Evolutionary conservation across 176 grass and related monocot species (phyloP), one percentile per base, ranked within the genome.

Genomic region (Cenchrus fungigraminus): DNA sequence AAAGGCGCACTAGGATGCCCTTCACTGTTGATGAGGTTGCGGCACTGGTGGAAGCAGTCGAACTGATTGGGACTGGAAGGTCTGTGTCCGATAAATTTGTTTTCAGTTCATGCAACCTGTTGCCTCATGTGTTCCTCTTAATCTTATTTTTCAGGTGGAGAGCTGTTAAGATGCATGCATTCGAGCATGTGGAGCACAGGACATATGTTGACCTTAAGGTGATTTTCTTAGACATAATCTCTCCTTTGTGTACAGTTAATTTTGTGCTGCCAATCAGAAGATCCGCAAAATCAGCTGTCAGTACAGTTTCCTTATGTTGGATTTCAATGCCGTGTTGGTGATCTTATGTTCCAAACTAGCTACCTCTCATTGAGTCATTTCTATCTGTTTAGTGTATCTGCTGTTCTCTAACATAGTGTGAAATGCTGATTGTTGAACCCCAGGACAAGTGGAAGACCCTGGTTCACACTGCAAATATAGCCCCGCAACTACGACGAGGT

Each of bases 171-270:
- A 81, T 89, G 63, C 68, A 82, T 42, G 95, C 90, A 13, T 97
- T 97, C 76, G 87, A 86, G 57, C 79, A 83, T 63, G 88, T 86
- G 74, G 79, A 93, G 37, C 91, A 97, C 59, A 87, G 95, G 84
- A 94, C 95, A 25, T 94, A 97, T 65, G 95, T 97, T 74, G 95
- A 97, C 54, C 95, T 97, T 20, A 97, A 97, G 92, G 95, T 97
- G 87, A 85, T 52, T 45, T 68, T 87, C 31, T 85, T 90, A 73
- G 52, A 12, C 63, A 65, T 66, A 45, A n/a, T 14, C 16, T 74
- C 17, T 1, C 22, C 65, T 50, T 46, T 46, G 45, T 46, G 15
- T 12, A 31, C 13, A 45, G 17, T 59, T 46, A 9, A 28, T 46
- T 71, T 57, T 25, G 37, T 46, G 65, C 51, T 58, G 32, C 14